A percentile compares a stretch with the other conserved stretches of the same genome.
phyloP scores from a whole-genome alignment of 768 basidiomycete genomes.

The Peribolospora kevripleyi region DNA sequence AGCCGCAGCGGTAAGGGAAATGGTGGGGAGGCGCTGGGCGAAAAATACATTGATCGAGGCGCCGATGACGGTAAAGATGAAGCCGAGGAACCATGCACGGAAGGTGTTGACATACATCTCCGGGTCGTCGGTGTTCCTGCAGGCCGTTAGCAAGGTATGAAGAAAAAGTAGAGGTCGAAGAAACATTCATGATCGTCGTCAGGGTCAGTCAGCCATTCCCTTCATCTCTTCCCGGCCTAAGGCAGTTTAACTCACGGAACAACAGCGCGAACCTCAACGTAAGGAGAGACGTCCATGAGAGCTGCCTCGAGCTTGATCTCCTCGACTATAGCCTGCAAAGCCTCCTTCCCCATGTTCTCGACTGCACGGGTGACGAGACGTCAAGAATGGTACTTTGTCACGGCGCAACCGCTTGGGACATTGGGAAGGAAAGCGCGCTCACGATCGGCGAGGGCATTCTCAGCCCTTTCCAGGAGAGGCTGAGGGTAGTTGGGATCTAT shows the following conservation, averaged over 20 bases:
- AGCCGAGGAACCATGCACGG: constrained; percentile 15
- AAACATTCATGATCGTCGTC: too few relatives aligned
- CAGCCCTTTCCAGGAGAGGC: too few relatives aligned
- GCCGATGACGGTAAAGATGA: constrained; percentile 5
- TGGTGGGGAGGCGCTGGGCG: constrained; percentile 2
- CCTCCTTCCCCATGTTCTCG: not conserved
- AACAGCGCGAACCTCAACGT: constrained; percentile 11
- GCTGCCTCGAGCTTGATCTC: not conserved
- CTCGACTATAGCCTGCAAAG: not conserved
- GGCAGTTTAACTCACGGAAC: constrained; percentile 1
- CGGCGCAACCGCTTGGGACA: too few relatives aligned
- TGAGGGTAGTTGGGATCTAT: too few relatives aligned
- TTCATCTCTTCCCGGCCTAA: too few relatives aligned
- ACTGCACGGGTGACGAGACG: too few relatives aligned
- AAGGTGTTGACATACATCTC: constrained; percentile 15
- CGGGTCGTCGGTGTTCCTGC: constrained; percentile 11
- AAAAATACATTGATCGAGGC: constrained; percentile 5
- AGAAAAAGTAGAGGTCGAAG: too few relatives aligned
- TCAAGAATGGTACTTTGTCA: too few relatives aligned
- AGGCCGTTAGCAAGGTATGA: too few relatives aligned
- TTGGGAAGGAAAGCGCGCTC: too few relatives aligned
- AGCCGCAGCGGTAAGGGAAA: not conserved
- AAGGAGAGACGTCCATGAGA: constrained; percentile 1
- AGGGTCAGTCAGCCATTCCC: too few relatives aligned
- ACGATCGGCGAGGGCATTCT: too few relatives aligned